A percentile compares a stretch with the other conserved stretches of the same genome.
These are phyloP conservation scores for Diutina catenulata DNA, from an alignment of 1,139 yeast species.

Conservation along the genomic window DNA sequence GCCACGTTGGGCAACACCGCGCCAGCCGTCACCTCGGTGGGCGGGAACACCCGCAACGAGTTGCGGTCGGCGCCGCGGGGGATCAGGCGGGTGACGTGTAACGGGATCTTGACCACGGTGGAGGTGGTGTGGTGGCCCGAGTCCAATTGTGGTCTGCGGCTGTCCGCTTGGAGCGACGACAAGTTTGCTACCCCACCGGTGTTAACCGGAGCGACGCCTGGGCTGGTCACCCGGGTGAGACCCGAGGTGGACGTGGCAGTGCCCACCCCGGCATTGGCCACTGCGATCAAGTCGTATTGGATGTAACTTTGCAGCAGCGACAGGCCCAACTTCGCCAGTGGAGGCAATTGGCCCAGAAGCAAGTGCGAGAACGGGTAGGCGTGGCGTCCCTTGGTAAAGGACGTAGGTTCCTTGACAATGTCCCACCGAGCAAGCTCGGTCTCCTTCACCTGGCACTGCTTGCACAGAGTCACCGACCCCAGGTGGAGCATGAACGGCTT, in stretches of 20 bases:
- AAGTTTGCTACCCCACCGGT: no score
- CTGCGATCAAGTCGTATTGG: conserved; percentile 65
- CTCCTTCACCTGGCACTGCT: conserved; percentile 40
- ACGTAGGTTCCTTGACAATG: conserved; percentile 46
- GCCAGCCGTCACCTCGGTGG: conserved; percentile 80
- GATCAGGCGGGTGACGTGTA: conserved; percentile 69
- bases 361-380: conserved; percentile 92
- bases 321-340: conserved; percentile 53
- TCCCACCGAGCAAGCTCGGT: conserved; percentile 83
- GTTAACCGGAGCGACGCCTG: no score
- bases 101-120: conserved; percentile 39
- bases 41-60: conserved; percentile 86
- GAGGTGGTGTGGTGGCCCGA: conserved; percentile 10
- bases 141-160: no score
- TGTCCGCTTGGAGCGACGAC: no score
- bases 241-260: no score
- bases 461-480: conserved; percentile 37
- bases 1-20: conserved; percentile 82
- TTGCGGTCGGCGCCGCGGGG: conserved; percentile 76
- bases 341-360: conserved; percentile 84
- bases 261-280: conserved; percentile 19
- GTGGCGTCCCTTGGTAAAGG: conserved; percentile 55
- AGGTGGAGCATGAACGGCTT: conserved; percentile 56
- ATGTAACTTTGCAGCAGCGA: conserved; percentile 44
- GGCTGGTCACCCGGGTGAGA: no score